Base-by-base conservation (phyloP, 345 rosid species). In the Reutealis trisperma region DNA sequence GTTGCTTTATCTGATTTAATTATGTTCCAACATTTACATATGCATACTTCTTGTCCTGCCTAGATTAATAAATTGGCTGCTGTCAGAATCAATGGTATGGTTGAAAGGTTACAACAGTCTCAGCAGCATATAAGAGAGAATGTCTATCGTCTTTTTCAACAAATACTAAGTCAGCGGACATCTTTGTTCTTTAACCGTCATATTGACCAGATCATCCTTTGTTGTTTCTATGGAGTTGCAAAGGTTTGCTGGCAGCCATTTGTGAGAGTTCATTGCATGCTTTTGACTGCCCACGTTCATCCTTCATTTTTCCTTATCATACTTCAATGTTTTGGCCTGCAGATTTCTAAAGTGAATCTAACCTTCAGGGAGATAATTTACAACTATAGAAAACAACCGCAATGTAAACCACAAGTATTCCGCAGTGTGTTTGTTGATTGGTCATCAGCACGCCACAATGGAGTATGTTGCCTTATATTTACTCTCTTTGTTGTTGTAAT, bases 331-430 rank as follows among this genome's bases (percentile, higher is more conserved):
- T 67, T 76, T 84, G 64, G 42, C 76, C 30, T 84, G 84, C 90
- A 96, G 99, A 93, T 96, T 71, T 92, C 95, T 83, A 94, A 94
- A 78, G 82, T 90, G 82, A 86, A 83, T 78, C 81, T 96, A 62
- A 92, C 98, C 47, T 96, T 96, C 77, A 85, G 81, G 87, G 97
- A 93, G 75, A 94, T 96, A 68, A 87, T 96, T 69, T 82, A 71
- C 87, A 92, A 92, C 87, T 93, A 92, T 76, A 84, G 94, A 84
- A 96, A 92, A 93, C 99, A 96, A 80, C 95, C 98, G 77, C 99
- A 93, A 71, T 92, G 98, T 84, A 93, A 92, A 83, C 94, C 95
- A 34, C 94, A 88, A 78, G 97, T 96, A 61, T 96, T 91, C 80
- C 90, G 94, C 51, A 90, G 88, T 44, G 97, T 96, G 42, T 92